Base-by-base conservation (phyloP, 257 asterid species). In the Nicotiana otophora region DNA sequence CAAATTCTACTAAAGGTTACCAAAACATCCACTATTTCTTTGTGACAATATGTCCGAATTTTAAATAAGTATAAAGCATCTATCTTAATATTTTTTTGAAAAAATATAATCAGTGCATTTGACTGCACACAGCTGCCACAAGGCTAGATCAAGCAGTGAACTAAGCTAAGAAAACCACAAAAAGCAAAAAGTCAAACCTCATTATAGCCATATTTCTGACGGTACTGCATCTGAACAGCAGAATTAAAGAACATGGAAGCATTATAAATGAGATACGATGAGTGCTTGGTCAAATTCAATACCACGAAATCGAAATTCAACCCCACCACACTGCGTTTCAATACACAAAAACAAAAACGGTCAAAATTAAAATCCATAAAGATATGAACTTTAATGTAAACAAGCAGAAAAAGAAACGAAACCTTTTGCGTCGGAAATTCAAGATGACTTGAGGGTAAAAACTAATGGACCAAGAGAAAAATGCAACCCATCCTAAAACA, bases 391-490 rank as follows among this genome's bases (percentile, higher is more conserved):
- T 74, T 26, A 8, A 72, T 46, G 36, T 20, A 46, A 70, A 39
- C 33, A 70, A 70, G 0, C 78, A 70, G 19, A 70, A n/a, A 70
- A 57, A 17, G 16, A 5, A 7, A 61, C 2, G 12, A 10, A 61
- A 95, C 99, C 99, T 96, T 88, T 94, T 94, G 70, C 98, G 88
- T 4, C 82, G 90, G 87, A 92, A 96, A 90, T 96, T 96, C 85
- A 96, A 74, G 82, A 91, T 81, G 7, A 89, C 91, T 85, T 96
- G 99, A 42, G 98, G 99, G 87, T 96, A 96, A 90, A 94, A 96
- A 81, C 99, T 92, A 88, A 96, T 86, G 61, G 99, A 93, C 99
- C 99, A 96, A 7, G 98, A 90, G 31, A 83, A 62, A 51, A 96
- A 96, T 1, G 99, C 97, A 64, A 92, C 51, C 99, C 99, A 96